Evolutionary conservation across 495 filamentous ascomycete genomes (phyloP).

Genomic region (Hypoxylon crocopeplum): DNA sequence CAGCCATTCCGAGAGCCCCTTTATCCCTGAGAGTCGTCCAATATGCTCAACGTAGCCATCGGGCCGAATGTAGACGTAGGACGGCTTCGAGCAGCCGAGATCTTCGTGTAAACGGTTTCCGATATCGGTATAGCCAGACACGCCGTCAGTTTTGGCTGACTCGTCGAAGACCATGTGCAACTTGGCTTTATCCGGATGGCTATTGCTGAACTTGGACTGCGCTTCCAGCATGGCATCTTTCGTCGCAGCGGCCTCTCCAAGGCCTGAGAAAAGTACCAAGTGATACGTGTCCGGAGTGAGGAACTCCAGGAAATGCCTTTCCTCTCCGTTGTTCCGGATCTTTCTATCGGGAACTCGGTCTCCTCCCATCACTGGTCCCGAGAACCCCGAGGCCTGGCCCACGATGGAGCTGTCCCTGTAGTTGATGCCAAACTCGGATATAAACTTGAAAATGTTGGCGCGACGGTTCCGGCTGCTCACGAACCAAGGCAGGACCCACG

Average conservation of each 20-base stretch:
- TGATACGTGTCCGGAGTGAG: slow-evolving; percentile 27
- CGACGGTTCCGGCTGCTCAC: slow-evolving; percentile 21
- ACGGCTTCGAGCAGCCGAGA: slow-evolving; percentile 45
- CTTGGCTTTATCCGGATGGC: slow-evolving; percentile 14
- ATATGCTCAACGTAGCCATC: slow-evolving; percentile 51
- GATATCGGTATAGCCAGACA: slow-evolving; percentile 33
- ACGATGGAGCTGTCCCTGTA: slow-evolving; percentile 43
- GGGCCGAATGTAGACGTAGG: slow-evolving; percentile 49
- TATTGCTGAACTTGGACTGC: slow-evolving; percentile 3
- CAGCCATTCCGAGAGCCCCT: slow-evolving; percentile 37
- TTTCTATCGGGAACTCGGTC: slow-evolving; percentile 40
- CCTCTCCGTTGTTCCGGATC: slow-evolving; percentile 11
- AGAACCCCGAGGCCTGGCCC: slow-evolving; percentile 13
- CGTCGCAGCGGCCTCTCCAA: slow-evolving; percentile 6
- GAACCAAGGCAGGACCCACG: slow-evolving; percentile 45
- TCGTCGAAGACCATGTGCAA: slow-evolving; percentile 19
- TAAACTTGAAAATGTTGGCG: slow-evolving; percentile 40
- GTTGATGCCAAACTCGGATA: slow-evolving; percentile 47
- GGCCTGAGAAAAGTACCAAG: slow-evolving; percentile 37
- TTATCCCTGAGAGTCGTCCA: slow-evolving; percentile 38
- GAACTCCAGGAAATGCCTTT: slow-evolving; percentile 31
- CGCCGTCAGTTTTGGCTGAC: background rate
- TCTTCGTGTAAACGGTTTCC: slow-evolving; percentile 39
- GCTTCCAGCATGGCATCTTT: slow-evolving; percentile 20
- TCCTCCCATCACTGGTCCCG: slow-evolving; percentile 33